These are phyloP conservation scores for Porpolomopsis calyptriformis DNA, from an alignment of 768 basidiomycete genomes.

Conservation along the genomic window DNA sequence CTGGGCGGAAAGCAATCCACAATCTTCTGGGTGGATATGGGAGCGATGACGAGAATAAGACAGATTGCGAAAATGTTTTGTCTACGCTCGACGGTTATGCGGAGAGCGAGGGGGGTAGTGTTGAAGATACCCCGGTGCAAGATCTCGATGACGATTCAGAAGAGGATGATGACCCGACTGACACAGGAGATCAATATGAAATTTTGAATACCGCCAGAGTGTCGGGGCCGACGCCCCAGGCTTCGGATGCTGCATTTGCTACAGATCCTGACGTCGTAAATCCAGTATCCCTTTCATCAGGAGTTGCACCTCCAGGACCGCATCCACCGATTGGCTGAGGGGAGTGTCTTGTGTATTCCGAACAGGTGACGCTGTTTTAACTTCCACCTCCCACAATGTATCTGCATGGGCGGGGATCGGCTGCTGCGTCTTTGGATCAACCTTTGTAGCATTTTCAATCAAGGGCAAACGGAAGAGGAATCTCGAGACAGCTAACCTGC, in stretches of 20 bases:
- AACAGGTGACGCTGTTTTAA: constrained; percentile 71
- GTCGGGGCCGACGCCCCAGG: too few species aligned
- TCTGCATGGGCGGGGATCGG: constrained; percentile 70
- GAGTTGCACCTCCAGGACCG: constrained; percentile 69
- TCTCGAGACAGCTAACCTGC: constrained; percentile 35
- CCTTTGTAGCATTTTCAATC: constrained; percentile 29
- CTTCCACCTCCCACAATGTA: constrained; percentile 82
- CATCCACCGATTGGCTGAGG: constrained; percentile 57
- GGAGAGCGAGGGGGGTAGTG: constrained; percentile 30
- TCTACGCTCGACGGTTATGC: constrained; percentile 32
- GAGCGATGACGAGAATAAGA: constrained; percentile 35
- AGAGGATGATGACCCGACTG: constrained; percentile 21
- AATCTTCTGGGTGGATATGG: constrained; percentile 54
- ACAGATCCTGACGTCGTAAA: constrained; percentile 64
- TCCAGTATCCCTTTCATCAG: constrained; percentile 81
- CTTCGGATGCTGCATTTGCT: constrained; percentile 5
- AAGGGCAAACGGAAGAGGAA: constrained; percentile 1
- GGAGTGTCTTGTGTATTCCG: constrained; percentile 71
- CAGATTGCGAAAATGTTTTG: constrained; percentile 27
- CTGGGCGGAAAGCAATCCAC: constrained; percentile 43
- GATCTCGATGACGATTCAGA: constrained; percentile 21
- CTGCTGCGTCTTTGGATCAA: constrained; percentile 64
- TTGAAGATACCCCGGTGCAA: constrained; percentile 11
- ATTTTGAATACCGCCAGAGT: constrained; percentile 12
- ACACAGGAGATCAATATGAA: too few species aligned